These are phyloP conservation scores for Neoscytalidium dimidiatum DNA, from an alignment of 2,329 filamentous ascomycete genomes.

Conservation along the genomic window DNA sequence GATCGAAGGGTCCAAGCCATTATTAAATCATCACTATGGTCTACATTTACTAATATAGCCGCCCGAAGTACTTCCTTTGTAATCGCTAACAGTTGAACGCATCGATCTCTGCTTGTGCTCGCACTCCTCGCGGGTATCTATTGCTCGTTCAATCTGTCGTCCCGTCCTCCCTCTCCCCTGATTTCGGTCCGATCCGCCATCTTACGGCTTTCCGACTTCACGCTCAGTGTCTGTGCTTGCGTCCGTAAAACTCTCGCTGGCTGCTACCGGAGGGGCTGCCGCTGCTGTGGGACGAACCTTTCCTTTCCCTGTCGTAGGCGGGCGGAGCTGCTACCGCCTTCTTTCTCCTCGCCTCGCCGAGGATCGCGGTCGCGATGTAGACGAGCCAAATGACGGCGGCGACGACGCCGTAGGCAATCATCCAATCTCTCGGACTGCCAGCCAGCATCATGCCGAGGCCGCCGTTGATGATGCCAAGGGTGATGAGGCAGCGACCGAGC, in stretches of 20 bases:
- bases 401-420: conserved; percentile 35
- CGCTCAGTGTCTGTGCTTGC: not conserved
- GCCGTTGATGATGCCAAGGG: conserved; percentile 56
- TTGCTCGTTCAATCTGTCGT: not conserved
- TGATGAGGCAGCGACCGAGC: conserved; percentile 52
- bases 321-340: not conserved
- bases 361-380: conserved; percentile 31
- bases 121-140: not conserved
- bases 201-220: not conserved
- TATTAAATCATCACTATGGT: not conserved
- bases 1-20: not conserved
- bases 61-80: not conserved
- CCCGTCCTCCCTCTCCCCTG: not conserved
- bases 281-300: conserved; percentile 8
- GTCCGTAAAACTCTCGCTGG: conserved; percentile 11
- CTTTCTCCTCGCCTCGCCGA: conserved; percentile 30
- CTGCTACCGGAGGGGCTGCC: not conserved
- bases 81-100: not conserved
- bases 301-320: not conserved
- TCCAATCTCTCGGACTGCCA: conserved; percentile 26
- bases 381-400: conserved; percentile 37
- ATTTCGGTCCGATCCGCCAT: not conserved
- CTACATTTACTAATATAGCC: not conserved
- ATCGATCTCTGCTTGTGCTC: not conserved
- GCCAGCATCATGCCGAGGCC: conserved; percentile 53